Evolutionary conservation across 2,329 filamentous ascomycete genomes (phyloP), one percentile per base, ranked within the genome.

Genomic region (Monosporascus sp.): DNA sequence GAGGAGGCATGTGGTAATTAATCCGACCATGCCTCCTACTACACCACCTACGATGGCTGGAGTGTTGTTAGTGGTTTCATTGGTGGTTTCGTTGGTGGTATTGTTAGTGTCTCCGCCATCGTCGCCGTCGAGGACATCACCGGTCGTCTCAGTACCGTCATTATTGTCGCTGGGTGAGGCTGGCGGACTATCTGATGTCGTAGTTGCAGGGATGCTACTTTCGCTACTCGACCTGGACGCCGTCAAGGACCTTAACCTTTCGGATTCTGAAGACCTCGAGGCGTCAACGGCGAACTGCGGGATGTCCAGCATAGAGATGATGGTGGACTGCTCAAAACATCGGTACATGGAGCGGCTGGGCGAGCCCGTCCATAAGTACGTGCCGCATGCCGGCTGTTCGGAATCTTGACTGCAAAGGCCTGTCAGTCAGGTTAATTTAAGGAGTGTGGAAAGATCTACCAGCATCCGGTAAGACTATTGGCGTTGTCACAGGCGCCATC

Each of bases 321-420:
- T 54, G 0, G 63, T 61, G 1, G 64, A 53, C 0, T 53, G 54
- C 11, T 58, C 54, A 52, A 66, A 64, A 55, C 72, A 74, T 16
- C 67, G 63, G 55, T 67, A 72, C 70, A 72, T 72, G 51, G 63
- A 69, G 20, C 65, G 65, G 4, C 60, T 50, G 0, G 70, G 65
- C 1, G 58, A 19, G 41, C 67, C 70, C 0, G 68, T 65, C 71
- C 71, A 74, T 47, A 73, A 50, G 51, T 68, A 71, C 0, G 69
- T 73, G 3, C 65, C 67, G 58, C 72, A 74, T 11, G 65, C 67
- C 2, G 63, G 63, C 22, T 60, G 48, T 5, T 51, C 49, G 5
- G 56, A 51, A 27, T 53, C 7, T 38, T 58, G 40, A 27, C 59
- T 63, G 53, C 16, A 44, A 27, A 4, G 53, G 31, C 47, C 31